Base-by-base conservation (phyloP, 192 early-diverging fungal genomes). In the Linnemannia hyalina region DNA sequence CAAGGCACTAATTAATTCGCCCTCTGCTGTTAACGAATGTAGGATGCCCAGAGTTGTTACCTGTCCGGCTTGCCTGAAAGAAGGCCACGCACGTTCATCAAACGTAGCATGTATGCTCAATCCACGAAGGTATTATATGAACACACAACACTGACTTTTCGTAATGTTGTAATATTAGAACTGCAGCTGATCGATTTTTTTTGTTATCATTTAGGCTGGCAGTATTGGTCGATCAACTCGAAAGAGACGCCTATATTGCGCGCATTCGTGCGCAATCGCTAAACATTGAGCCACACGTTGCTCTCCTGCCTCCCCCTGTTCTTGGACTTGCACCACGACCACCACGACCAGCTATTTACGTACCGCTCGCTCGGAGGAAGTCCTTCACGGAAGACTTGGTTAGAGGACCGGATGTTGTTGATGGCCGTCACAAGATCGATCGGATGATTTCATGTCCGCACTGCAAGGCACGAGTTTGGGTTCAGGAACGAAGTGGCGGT, bases 381-480 rank as follows among this genome's bases (percentile, higher is more conserved):
- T 35, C 38, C 38, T 38, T 38, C n/a, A n/a, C n/a, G n/a, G n/a
- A n/a, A n/a, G n/a, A n/a, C n/a, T n/a, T n/a, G n/a, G n/a, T 82
- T 32, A 11, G 20, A 60, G 80, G 80, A 11, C 1, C 16, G n/a
- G 69, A 82, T 73, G 22, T 82, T 36, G 40, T 40, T 22, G 36
- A 47, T n/a, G 35, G 32, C 16, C 63, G 70, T 0, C 80, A 73
- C 70, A 18, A 71, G 18, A 38, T 82, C 35, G 55, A 29, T 44
- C 46, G 4, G 15, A 71, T 40, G 40, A 63, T 54, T 15, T 16
- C 41, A 38, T 82, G 80, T 74, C 68, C 68, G 23, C 40, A 77
- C 57, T 82, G 81, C 57, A 42, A 69, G 32, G 81, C 81, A 11
- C 63, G 36, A 35, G 57, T 82, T 32, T 77, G 72, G 75, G 0